Evolutionary conservation across 1,284 basidiomycete genomes (phyloP).

Genomic region (Rhizoctonia solani): DNA sequence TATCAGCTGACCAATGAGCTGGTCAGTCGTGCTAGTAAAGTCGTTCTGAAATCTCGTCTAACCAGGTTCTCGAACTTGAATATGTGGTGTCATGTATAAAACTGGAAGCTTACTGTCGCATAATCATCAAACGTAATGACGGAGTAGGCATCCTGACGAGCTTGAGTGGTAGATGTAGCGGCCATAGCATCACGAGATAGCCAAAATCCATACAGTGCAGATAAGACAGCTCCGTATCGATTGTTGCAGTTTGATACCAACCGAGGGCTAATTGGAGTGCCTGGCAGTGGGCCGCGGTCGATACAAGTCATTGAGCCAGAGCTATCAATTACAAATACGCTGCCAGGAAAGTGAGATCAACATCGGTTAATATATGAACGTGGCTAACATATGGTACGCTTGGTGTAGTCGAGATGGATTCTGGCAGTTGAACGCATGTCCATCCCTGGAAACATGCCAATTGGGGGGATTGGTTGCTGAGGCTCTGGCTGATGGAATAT

Average conservation of each 20-base stretch:
- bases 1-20: conserved; percentile 52
- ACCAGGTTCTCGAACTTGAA: background rate
- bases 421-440: conserved; percentile 58
- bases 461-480: conserved; percentile 38
- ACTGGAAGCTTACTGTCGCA: conserved; percentile 38
- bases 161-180: conserved; percentile 55
- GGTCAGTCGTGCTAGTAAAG: conserved; percentile 53
- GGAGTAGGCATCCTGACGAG: conserved; percentile 60
- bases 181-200: conserved; percentile 52
- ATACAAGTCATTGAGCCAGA: conserved; percentile 55
- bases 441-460: conserved; percentile 61
- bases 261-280: conserved; percentile 51
- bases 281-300: conserved; percentile 53
- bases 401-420: conserved; percentile 60
- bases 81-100: conserved; percentile 39
- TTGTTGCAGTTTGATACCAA: conserved; percentile 52
- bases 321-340: conserved; percentile 61
- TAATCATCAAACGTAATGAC: conserved; percentile 56
- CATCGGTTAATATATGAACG: background rate
- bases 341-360: conserved; percentile 39
- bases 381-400: conserved; percentile 59
- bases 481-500: conserved; percentile 56
- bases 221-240: conserved; percentile 61
- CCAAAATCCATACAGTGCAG: conserved; percentile 60
- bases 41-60: conserved; percentile 51